Evolutionary conservation across 345 rosid genomes (phyloP).

Genomic region (Eucalyptus erythrocorys): DNA sequence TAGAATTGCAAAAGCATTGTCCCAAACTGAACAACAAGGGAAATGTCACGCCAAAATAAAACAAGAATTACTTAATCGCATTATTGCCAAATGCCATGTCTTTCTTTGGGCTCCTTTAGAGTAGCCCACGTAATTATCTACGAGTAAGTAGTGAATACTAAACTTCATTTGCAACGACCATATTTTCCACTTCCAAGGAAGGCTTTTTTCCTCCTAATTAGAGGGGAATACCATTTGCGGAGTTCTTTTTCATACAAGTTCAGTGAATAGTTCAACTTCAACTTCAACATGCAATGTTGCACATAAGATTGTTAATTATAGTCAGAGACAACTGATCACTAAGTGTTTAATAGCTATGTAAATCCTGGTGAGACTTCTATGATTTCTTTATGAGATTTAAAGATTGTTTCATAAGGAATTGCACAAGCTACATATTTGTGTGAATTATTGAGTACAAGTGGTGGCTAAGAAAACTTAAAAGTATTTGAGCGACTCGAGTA

Average conservation of each 20-base stretch:
- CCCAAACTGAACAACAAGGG: background rate
- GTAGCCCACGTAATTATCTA: background rate
- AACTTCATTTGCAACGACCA: background rate
- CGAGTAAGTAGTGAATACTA: background rate
- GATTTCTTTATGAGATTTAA: too few relatives aligned
- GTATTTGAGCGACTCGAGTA: background rate
- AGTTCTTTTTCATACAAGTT: background rate
- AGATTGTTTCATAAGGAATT: background rate
- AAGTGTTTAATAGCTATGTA: background rate
- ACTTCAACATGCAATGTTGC: background rate
- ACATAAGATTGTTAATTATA: background rate
- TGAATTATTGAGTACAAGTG: too few relatives aligned
- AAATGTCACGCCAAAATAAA: background rate
- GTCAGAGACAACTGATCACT: fast-evolving
- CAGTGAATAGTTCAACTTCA: background rate
- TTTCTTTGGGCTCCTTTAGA: background rate
- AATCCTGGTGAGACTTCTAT: background rate
- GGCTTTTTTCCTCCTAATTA: background rate
- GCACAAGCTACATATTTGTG: too few relatives aligned
- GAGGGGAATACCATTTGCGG: background rate
- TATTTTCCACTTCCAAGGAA: background rate
- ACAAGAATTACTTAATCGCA: background rate
- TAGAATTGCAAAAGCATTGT: background rate
- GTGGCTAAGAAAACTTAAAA: too few relatives aligned
- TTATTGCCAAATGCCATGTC: background rate